Evolutionary conservation across 768 basidiomycete species (phyloP), one percentile per base, ranked within the genome.

Genomic region (Xerocomellus amylosporus): DNA sequence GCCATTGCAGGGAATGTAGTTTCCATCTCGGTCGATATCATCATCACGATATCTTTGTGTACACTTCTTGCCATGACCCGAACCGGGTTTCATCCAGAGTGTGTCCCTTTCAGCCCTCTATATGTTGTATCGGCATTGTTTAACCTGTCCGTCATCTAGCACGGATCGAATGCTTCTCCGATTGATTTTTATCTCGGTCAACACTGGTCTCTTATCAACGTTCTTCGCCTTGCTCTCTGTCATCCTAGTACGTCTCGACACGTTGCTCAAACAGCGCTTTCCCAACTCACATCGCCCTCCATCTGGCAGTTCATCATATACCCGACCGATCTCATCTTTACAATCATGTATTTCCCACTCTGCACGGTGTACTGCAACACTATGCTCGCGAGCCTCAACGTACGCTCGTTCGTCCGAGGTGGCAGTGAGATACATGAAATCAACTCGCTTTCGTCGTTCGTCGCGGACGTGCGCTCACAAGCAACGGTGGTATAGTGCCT

Each of bases 281-380:
- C 30, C 13, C 41, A 12, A 15, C 15, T 12, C 17, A 40, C 30
- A 48, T 22, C 22, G 31, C 42, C 7, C 10, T 30, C 9, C 30
- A 9, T 30, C 28, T 30, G 22, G 14, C 50, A 67, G 64, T 55
- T 66, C 7, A 60, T 62, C 34, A 24, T 59, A 47, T 66, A 63
- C 28, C 68, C 66, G 8, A 55, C 50, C 46, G 47, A 67, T 37
- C 60, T 63, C 49, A 54, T 64, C 42, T 58, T 64, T 44, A 55
- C 50, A 14, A 62, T 58, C 6, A 15, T 71, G 37, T 72, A 67
- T 46, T 69, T 60, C 42, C 66, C 72, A 5, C 58, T 73, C 22
- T 67, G 70, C 43, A 61, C 67, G 28, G 56, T 72, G 14, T 74
- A 74, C 42, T 64, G 71, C 44, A 71, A 68, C 55, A 67, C 72